Percentiles rank a stretch among this genome's conserved stretches.
Evolutionary conservation across 306 rosid species (phyloP).

Genomic region (Pyrus bretschneideri): DNA sequence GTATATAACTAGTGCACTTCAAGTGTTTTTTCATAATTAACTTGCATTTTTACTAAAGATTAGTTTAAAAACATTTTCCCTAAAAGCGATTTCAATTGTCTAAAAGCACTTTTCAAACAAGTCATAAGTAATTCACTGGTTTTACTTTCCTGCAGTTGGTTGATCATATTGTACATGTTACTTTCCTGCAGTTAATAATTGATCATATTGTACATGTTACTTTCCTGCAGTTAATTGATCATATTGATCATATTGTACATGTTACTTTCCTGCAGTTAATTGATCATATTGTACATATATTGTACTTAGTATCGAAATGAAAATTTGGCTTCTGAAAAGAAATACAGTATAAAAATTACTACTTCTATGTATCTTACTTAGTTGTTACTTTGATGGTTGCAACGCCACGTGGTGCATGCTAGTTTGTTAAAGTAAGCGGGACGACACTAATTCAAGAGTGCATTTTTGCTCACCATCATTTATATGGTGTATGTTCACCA

Average conservation of each 20-base stretch:
- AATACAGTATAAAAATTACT: not conserved
- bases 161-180: not conserved
- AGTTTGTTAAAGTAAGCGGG: rapidly evolving
- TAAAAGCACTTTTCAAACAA: too few relatives aligned
- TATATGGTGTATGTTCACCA: too few relatives aligned
- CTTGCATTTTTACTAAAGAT: too few relatives aligned
- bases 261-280: not conserved
- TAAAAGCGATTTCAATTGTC: too few relatives aligned
- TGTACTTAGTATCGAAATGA: not conserved
- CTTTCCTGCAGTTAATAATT: not conserved
- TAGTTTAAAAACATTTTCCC: too few relatives aligned
- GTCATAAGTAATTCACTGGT: not conserved
- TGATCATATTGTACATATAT: not conserved
- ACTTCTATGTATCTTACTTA: not conserved
- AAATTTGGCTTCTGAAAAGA: not conserved
- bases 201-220: not conserved
- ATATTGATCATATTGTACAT: too few relatives aligned
- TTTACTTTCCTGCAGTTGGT: not conserved
- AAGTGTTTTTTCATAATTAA: too few relatives aligned
- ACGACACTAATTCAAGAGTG: too few relatives aligned
- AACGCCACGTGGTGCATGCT: too few relatives aligned
- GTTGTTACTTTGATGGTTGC: not conserved
- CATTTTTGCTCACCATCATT: too few relatives aligned
- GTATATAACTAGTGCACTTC: too few relatives aligned
- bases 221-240: too few relatives aligned